Evolutionary conservation across 306 rosid genomes (phyloP).

Genomic region (Pachyrhizus erosus): DNA sequence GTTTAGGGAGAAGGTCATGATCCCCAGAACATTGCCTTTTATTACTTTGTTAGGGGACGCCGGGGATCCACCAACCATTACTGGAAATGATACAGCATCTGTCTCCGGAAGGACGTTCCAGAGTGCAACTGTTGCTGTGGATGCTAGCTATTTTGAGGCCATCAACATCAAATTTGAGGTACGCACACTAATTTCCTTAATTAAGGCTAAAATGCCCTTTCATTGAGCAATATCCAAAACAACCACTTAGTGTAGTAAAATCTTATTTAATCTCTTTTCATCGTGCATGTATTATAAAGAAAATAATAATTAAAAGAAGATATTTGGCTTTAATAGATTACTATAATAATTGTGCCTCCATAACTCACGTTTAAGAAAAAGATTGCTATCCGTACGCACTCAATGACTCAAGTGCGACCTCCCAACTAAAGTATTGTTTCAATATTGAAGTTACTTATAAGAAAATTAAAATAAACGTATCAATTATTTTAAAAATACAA

Average conservation of each 20-base stretch:
- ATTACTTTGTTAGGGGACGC: constrained; percentile 65
- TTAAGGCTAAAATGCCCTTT: neutral
- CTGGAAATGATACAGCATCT: constrained; percentile 73
- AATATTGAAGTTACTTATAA: no score
- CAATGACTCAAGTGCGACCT: no score
- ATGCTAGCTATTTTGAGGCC: constrained; percentile 71
- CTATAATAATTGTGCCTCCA: neutral
- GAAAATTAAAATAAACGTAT: no score
- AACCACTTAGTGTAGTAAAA: neutral
- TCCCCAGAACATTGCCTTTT: constrained; percentile 57
- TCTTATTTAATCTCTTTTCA: neutral
- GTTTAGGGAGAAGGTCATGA: constrained; percentile 64
- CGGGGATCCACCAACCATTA: constrained; percentile 57
- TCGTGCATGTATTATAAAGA: neutral
- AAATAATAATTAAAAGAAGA: no score
- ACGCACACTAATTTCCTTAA: neutral
- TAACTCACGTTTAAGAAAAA: neutral
- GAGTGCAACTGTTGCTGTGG: constrained; percentile 74
- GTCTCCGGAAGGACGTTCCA: constrained; percentile 55
- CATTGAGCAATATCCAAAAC: neutral
- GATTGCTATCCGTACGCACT: no score
- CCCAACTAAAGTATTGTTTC: no score
- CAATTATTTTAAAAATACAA: no score
- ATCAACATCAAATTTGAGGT: constrained; percentile 79
- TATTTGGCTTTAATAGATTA: no score